Conservation (phyloP, 768 basidiomycete genomes). For the Mycena crocata region DNA sequence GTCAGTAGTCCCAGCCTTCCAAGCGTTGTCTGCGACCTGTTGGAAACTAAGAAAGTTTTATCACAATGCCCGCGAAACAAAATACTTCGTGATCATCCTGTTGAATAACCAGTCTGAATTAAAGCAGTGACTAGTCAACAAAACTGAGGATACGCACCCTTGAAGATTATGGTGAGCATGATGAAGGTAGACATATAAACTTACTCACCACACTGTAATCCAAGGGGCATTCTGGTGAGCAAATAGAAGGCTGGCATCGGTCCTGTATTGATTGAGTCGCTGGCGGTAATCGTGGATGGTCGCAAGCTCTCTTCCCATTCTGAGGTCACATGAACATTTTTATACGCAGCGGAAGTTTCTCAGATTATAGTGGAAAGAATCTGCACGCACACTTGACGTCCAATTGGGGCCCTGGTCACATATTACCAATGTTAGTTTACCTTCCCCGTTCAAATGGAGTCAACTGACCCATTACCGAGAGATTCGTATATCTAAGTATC, state of each 20-base stretch:
- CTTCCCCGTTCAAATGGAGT: no score
- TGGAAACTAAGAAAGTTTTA: neutral
- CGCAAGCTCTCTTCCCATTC: constrained; percentile 64
- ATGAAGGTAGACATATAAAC: neutral
- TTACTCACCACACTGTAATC: constrained; percentile 65
- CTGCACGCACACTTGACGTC: constrained; percentile 52
- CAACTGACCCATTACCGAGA: constrained; percentile 49
- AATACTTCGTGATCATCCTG: constrained; percentile 65
- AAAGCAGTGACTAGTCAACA: neutral
- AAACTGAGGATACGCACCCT: constrained; percentile 22
- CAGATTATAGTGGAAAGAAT: no score
- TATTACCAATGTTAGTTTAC: neutral
- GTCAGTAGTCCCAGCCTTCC: constrained; percentile 67
- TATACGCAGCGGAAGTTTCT: no score
- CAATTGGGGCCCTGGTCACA: constrained; percentile 55
- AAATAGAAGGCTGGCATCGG: constrained; percentile 58
- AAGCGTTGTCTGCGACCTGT: constrained; percentile 66
- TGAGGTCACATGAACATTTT: neutral
- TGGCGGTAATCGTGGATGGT: constrained; percentile 68
- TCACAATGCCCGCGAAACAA: no score
- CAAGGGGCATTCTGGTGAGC: constrained; percentile 65
- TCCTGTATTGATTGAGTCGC: constrained; percentile 63
- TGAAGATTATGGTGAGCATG: neutral
- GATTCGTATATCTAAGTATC: constrained; percentile 64
- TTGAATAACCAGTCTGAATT: neutral